phyloP scores from a whole-genome alignment of 78 protist species.

The Corallochytrium limacisporum region DNA sequence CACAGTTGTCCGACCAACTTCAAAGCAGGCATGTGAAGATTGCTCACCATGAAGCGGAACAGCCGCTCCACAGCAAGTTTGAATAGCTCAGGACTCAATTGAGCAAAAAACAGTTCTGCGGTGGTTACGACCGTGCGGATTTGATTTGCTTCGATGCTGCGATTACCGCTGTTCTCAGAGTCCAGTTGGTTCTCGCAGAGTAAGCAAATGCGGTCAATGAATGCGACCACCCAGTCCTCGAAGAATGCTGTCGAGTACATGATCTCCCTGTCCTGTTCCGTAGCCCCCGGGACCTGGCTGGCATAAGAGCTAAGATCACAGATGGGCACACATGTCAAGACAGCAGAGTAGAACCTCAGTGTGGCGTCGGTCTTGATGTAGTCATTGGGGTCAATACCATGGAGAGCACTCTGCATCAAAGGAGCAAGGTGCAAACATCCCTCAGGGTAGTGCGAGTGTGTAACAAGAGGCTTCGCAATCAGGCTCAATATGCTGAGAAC shows the following conservation, averaged over 20 bases:
- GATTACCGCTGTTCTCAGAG: too few relatives aligned
- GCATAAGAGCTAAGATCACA: not conserved
- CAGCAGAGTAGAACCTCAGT: not conserved
- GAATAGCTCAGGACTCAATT: not conserved
- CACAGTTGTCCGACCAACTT: constrained; percentile 1
- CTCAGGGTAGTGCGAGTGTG: not conserved
- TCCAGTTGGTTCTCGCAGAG: not conserved
- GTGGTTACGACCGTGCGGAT: not conserved
- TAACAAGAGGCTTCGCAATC: not conserved
- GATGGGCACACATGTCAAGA: constrained; percentile 5
- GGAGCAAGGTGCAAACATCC: not conserved
- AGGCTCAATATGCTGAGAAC: not conserved
- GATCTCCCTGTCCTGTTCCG: too few relatives aligned
- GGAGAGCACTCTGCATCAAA: constrained; percentile 13
- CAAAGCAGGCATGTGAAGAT: not conserved
- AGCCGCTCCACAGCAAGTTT: not conserved
- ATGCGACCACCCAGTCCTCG: constrained; percentile 1
- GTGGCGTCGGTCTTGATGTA: constrained; percentile 13
- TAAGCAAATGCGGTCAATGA: not conserved
- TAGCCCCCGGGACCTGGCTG: too few relatives aligned
- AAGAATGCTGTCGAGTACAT: not conserved
- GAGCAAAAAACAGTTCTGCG: not conserved
- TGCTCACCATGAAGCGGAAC: not conserved
- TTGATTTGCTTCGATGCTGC: not conserved
- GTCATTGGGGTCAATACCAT: constrained; percentile 31